A percentile compares a stretch with the other conserved stretches of the same genome.
phyloP scores from a whole-genome alignment of 805 yeast genomes.

The Danielia reshetovae region DNA sequence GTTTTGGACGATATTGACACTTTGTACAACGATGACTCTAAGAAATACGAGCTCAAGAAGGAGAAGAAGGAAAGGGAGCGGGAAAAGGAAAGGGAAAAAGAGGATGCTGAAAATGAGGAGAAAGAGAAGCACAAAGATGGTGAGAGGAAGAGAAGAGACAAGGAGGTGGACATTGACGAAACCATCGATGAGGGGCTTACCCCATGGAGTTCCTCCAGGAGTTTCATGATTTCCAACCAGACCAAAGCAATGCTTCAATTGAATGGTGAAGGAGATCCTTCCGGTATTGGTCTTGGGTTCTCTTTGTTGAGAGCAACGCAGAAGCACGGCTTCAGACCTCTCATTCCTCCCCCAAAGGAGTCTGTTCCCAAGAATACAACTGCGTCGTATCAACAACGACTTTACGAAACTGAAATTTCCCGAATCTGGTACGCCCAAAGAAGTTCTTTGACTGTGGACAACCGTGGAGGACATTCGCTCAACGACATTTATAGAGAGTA shows the following conservation, averaged over 20 bases:
- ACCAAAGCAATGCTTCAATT: slow-evolving; percentile 96
- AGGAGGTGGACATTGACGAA: slow-evolving; percentile 37
- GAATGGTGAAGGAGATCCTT: slow-evolving; percentile 92
- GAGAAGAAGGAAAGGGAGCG: slow-evolving; percentile 13
- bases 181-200: slow-evolving; percentile 81
- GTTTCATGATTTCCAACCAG: slow-evolving; percentile 89
- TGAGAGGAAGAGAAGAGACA: slow-evolving; percentile 26
- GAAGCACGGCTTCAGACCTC: slow-evolving; percentile 79
- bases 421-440: slow-evolving; percentile 89
- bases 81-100: slow-evolving; percentile 27
- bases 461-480: slow-evolving; percentile 36
- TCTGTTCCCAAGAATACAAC: slow-evolving; percentile 37
- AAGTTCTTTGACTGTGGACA: slow-evolving; percentile 44
- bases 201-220: slow-evolving; percentile 91
- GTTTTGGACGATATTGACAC: slow-evolving; percentile 75
- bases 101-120: slow-evolving; percentile 38
- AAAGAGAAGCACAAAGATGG: slow-evolving; percentile 23
- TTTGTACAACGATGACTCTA: slow-evolving; percentile 36
- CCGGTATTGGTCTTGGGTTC: slow-evolving; percentile 85
- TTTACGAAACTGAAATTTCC: slow-evolving; percentile 85
- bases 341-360: slow-evolving; percentile 33
- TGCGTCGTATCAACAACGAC: slow-evolving; percentile 67
- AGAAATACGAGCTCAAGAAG: slow-evolving; percentile 22
- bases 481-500: slow-evolving; percentile 36
- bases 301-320: slow-evolving; percentile 87